A percentile compares a stretch with the other conserved stretches of the same genome.
phyloP scores from a whole-genome alignment of 163 green algal species.

The Volvox carteri region DNA sequence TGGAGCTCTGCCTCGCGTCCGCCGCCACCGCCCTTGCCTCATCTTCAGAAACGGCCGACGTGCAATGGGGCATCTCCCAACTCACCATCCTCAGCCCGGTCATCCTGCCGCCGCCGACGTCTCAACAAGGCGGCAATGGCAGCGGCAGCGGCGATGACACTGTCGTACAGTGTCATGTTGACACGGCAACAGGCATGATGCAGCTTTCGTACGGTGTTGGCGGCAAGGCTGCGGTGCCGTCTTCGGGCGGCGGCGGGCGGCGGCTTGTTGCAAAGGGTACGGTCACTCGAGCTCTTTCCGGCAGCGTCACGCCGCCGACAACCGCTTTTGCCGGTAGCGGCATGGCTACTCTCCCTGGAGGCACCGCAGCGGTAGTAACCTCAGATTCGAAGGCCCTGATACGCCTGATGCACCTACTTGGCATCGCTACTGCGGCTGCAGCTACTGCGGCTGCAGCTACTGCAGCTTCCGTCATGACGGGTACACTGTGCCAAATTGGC shows the following conservation, averaged over 20 bases:
- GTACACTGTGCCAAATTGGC: constrained; percentile 25
- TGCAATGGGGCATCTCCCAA: constrained; percentile 41
- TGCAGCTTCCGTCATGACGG: background rate
- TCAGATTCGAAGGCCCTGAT: no score
- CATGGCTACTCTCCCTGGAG: background rate
- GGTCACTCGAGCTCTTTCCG: background rate
- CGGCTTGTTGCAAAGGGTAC: constrained; percentile 21
- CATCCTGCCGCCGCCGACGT: constrained; percentile 57
- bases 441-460: background rate
- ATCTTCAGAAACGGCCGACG: constrained; percentile 27
- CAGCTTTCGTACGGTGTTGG: constrained; percentile 31
- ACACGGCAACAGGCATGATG: constrained; percentile 53
- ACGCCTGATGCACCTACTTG: background rate
- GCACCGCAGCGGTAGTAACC: background rate
- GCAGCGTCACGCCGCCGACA: background rate
- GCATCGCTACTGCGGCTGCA: background rate
- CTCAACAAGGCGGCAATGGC: no score
- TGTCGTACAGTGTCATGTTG: constrained; percentile 53
- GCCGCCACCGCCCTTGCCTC: constrained; percentile 49
- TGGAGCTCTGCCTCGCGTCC: constrained; percentile 65
- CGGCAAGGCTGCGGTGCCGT: background rate
- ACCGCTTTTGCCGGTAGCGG: background rate
- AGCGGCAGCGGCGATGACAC: background rate
- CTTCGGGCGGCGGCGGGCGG: background rate
- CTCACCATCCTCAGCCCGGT: constrained; percentile 68